phyloP scores from a whole-genome alignment of 2,329 filamentous ascomycete genomes.

The Aspergillus sp. region DNA sequence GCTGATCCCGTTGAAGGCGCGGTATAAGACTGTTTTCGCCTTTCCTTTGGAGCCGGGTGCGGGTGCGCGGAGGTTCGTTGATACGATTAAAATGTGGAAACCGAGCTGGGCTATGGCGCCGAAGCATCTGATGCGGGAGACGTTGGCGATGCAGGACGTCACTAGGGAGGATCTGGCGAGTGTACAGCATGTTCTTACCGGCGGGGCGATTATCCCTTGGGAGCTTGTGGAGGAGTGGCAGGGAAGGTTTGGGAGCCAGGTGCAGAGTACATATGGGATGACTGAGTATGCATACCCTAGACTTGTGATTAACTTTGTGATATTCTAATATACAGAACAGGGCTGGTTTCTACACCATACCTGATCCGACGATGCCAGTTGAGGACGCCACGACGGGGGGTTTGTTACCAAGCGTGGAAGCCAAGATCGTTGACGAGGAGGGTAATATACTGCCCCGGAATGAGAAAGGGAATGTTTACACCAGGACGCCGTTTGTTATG shows the following conservation, averaged over 20 bases:
- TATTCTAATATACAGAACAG: background rate
- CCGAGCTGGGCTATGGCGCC: background rate
- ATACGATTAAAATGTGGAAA: background rate
- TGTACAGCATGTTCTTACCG: background rate
- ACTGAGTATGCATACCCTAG: constrained; percentile 57
- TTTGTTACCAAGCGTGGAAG: constrained; percentile 69
- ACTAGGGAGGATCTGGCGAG: background rate
- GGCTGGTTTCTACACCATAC: constrained; percentile 1
- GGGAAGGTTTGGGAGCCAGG: background rate
- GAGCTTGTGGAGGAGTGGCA: background rate
- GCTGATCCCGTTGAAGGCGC: background rate
- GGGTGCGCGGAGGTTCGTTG: background rate
- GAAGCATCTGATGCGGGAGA: background rate
- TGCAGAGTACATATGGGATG: constrained; percentile 59
- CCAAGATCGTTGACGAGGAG: constrained; percentile 55
- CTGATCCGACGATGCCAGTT: constrained; percentile 55
- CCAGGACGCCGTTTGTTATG: constrained; percentile 70
- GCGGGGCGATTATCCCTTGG: background rate
- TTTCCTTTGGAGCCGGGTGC: too few relatives aligned
- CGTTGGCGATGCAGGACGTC: background rate
- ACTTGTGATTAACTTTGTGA: too few relatives aligned
- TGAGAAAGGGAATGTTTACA: constrained; percentile 69
- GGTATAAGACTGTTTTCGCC: background rate
- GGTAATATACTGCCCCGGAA: constrained; percentile 52
- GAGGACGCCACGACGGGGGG: constrained; percentile 54